A percentile compares a stretch with the other conserved stretches of the same genome.
phyloP scores from a whole-genome alignment of 371 early-diverging fungal genomes.

The Mycotypha africana region DNA sequence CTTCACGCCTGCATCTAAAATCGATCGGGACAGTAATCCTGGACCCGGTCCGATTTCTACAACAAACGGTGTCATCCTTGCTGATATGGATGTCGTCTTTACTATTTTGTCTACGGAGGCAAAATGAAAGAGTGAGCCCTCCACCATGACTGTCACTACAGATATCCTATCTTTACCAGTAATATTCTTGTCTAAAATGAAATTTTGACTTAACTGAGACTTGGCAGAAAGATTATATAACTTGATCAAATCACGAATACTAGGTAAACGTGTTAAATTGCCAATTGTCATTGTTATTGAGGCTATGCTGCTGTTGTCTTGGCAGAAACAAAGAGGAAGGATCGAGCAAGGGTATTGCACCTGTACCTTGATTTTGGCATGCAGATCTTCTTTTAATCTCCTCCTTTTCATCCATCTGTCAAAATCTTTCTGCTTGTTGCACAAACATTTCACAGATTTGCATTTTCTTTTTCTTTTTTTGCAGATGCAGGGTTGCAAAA shows the following conservation, averaged over 20 bases:
- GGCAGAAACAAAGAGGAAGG: too few relatives aligned
- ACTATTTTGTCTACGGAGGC: slow-evolving; percentile 78
- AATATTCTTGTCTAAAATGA: slow-evolving; percentile 80
- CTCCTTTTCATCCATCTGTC: too few relatives aligned
- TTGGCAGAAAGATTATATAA: slow-evolving; percentile 74
- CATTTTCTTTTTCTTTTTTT: too few relatives aligned
- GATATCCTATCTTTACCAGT: slow-evolving; percentile 51
- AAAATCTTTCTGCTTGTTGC: too few relatives aligned
- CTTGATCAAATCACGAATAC: slow-evolving; percentile 70
- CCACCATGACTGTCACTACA: too few relatives aligned
- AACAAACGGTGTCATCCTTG: slow-evolving; percentile 57
- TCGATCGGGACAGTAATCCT: slow-evolving; percentile 74
- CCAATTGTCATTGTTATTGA: too few relatives aligned
- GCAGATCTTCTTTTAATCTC: too few relatives aligned
- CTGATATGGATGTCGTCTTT: slow-evolving; percentile 51
- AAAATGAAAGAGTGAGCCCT: slow-evolving; percentile 1
- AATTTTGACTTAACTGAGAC: slow-evolving; percentile 77
- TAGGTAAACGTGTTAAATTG: slow-evolving; percentile 48
- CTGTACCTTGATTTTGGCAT: too few relatives aligned
- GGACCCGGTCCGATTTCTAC: slow-evolving; percentile 87
- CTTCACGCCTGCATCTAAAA: slow-evolving; percentile 64
- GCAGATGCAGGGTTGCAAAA: too few relatives aligned
- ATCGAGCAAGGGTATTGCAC: too few relatives aligned
- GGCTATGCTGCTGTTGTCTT: too few relatives aligned
- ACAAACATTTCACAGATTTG: too few relatives aligned